phyloP scores from a whole-genome alignment of 2,329 filamentous ascomycete species.

The Fonsecaea nubica region DNA sequence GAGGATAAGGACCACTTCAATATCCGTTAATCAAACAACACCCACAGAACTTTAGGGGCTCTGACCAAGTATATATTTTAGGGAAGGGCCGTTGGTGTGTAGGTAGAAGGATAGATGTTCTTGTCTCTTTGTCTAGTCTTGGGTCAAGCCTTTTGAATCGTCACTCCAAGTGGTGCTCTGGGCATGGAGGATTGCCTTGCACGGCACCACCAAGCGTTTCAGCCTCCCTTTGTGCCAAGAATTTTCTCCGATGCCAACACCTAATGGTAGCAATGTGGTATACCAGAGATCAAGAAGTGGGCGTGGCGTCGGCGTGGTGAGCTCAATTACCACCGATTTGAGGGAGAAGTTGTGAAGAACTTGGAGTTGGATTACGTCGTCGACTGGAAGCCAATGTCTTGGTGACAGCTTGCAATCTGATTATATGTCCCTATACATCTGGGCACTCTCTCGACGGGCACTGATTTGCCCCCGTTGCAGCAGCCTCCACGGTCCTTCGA shows the following conservation, averaged over 20 bases:
- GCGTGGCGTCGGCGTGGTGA: constrained; percentile 4
- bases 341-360: constrained; percentile 2
- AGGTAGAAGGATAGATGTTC: background rate
- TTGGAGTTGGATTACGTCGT: background rate
- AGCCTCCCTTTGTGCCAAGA: background rate
- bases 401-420: constrained; percentile 10
- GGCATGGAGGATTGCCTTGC: background rate
- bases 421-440: constrained; percentile 15
- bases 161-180: background rate
- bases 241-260: background rate
- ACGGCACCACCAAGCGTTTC: background rate
- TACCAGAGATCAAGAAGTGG: background rate
- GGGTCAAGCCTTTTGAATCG: background rate
- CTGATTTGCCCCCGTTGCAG: background rate
- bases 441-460: constrained; percentile 8
- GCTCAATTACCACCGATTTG: background rate
- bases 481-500: background rate
- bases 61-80: constrained; percentile 2
- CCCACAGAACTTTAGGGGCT: background rate
- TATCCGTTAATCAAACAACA: constrained; percentile 17
- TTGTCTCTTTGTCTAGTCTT: background rate
- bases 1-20: constrained; percentile 1
- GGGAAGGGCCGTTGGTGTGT: background rate
- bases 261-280: background rate
- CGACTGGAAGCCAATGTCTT: background rate